Evolutionary conservation across 2,329 filamentous ascomycete species (phyloP).

Genomic region (Amphichorda felina): DNA sequence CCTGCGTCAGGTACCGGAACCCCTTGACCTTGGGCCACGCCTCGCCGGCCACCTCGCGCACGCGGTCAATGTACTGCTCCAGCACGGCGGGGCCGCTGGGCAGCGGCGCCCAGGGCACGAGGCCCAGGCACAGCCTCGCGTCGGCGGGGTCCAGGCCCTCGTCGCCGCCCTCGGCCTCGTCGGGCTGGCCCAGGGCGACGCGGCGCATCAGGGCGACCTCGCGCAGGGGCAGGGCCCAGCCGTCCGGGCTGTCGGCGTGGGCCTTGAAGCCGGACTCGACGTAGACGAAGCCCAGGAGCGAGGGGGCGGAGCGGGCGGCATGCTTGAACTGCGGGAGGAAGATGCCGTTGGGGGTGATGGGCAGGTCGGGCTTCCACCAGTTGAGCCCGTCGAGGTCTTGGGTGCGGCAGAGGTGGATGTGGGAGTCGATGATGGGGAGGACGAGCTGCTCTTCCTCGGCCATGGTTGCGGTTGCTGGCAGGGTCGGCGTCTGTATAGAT

Average conservation of each 20-base stretch:
- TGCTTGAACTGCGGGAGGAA: slow-evolving; percentile 52
- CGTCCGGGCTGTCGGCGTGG: slow-evolving; percentile 29
- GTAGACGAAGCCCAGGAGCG: slow-evolving; percentile 62
- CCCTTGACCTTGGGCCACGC: slow-evolving; percentile 62
- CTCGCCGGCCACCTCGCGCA: slow-evolving; percentile 47
- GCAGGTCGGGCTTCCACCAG: slow-evolving; percentile 52
- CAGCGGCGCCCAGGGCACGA: slow-evolving; percentile 81
- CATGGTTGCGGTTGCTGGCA: slow-evolving; percentile 14
- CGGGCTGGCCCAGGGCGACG: slow-evolving; percentile 48
- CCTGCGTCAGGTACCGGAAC: slow-evolving; percentile 74
- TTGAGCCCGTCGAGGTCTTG: slow-evolving; percentile 53
- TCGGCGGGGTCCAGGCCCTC: slow-evolving; percentile 40
- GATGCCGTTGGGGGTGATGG: slow-evolving; percentile 45
- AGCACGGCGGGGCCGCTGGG: slow-evolving; percentile 50
- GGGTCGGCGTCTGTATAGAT: too few species aligned
- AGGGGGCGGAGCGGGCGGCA: slow-evolving; percentile 26
- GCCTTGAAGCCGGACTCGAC: slow-evolving; percentile 53
- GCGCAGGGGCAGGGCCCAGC: slow-evolving; percentile 57
- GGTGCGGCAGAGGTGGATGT: slow-evolving; percentile 77
- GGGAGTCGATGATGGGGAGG: slow-evolving; percentile 69
- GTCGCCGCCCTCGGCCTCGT: slow-evolving; percentile 45
- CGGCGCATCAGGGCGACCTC: slow-evolving; percentile 61
- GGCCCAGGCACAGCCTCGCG: slow-evolving; percentile 47
- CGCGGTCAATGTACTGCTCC: slow-evolving; percentile 51
- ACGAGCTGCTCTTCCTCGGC: slow-evolving; percentile 24